A percentile compares a stretch with the other conserved stretches of the same genome.
These are phyloP conservation scores for Chaetomiaceae sp. DNA, from an alignment of 2,329 filamentous ascomycete species.

Conservation along the genomic window DNA sequence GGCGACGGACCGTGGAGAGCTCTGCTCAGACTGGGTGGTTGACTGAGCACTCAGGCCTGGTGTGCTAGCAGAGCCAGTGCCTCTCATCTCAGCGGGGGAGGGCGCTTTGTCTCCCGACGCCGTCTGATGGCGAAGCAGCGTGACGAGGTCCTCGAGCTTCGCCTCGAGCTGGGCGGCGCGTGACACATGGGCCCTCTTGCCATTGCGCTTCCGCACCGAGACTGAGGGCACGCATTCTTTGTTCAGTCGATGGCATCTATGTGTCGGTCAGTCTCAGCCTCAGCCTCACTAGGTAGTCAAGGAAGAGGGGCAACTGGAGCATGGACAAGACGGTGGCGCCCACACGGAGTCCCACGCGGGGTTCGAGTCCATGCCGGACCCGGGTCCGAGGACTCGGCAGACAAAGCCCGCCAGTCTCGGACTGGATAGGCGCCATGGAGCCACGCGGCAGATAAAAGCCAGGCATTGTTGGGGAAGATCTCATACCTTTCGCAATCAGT, in stretches of 20 bases:
- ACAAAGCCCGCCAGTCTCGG: conserved; percentile 8
- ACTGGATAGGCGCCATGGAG: conserved; percentile 17
- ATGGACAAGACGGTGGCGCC: too few relatives aligned
- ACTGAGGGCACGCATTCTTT: conserved; percentile 45
- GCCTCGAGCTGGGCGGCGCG: conserved; percentile 46
- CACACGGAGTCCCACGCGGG: background rate
- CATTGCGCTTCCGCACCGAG: conserved; percentile 36
- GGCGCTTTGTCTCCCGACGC: conserved; percentile 22
- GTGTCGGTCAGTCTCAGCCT: conserved; percentile 5
- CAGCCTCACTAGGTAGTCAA: background rate
- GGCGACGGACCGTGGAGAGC: conserved; percentile 2
- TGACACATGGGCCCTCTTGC: conserved; percentile 29
- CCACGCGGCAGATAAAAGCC: background rate
- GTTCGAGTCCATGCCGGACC: conserved; percentile 1
- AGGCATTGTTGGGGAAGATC: background rate
- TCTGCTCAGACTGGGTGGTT: conserved; percentile 11
- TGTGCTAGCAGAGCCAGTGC: conserved; percentile 6
- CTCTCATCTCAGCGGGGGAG: conserved; percentile 11
- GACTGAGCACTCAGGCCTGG: conserved; percentile 14
- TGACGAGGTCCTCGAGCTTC: conserved; percentile 46
- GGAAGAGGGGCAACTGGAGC: background rate
- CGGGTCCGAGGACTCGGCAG: background rate
- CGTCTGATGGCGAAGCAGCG: conserved; percentile 35
- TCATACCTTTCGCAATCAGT: conserved; percentile 31
- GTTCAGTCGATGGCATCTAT: conserved; percentile 38